A percentile compares a stretch with the other conserved stretches of the same genome.
Conservation (phyloP, 805 yeast genomes). For the Ogataea polymorpha region DNA sequence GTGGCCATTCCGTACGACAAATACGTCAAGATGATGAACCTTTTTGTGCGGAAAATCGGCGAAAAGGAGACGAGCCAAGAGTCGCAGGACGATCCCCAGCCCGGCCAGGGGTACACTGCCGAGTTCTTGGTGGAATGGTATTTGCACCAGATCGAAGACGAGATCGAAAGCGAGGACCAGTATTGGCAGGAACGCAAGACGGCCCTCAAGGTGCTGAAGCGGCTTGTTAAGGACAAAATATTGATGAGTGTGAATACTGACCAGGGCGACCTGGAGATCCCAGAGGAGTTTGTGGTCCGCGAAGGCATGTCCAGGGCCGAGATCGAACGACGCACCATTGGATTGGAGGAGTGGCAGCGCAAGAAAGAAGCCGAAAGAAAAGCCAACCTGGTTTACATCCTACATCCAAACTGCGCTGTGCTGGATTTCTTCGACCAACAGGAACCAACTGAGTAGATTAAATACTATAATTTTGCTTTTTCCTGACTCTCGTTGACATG, state of each 20-base stretch:
- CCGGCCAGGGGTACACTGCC: constrained; percentile 56
- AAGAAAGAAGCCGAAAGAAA: constrained; percentile 21
- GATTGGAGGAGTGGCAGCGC: constrained; percentile 24
- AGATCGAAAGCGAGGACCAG: constrained; percentile 64
- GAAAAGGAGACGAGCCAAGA: constrained; percentile 20
- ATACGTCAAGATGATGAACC: constrained; percentile 79
- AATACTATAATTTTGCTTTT: constrained; percentile 12
- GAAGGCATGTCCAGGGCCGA: constrained; percentile 24
- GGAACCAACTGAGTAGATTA: constrained; percentile 9
- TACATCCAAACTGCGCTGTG: constrained; percentile 83
- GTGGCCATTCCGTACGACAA: constrained; percentile 75
- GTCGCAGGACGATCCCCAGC: constrained; percentile 36
- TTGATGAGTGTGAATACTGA: constrained; percentile 60
- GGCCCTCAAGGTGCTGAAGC: constrained; percentile 75
- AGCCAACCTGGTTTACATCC: constrained; percentile 43
- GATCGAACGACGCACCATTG: constrained; percentile 25
- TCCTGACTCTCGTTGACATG: constrained; percentile 22
- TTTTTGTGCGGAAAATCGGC: constrained; percentile 56
- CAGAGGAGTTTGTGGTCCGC: constrained; percentile 21
- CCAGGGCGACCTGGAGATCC: constrained; percentile 37
- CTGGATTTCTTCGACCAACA: constrained; percentile 56
- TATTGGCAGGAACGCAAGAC: constrained; percentile 67
- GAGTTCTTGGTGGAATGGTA: constrained; percentile 78
- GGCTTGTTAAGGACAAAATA: constrained; percentile 80
- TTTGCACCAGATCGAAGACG: constrained; percentile 67